A percentile compares a stretch with the other conserved stretches of the same genome.
Evolutionary conservation across 768 basidiomycete species (phyloP).

Genomic region (Boletus sensibilis): DNA sequence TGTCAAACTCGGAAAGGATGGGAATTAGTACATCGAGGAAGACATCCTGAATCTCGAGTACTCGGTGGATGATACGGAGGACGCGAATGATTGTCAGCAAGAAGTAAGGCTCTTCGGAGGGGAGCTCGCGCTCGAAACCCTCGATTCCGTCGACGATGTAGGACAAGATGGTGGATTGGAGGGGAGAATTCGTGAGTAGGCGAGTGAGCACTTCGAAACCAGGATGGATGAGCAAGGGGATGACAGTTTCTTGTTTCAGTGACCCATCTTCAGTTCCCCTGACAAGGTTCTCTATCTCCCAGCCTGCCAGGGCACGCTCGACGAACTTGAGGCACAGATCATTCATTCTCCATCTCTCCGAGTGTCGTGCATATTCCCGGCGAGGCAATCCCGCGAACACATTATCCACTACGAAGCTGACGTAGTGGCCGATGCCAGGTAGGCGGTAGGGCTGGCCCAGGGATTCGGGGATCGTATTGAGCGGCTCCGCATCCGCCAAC

Average conservation of each 20-base stretch:
- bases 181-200: slow-evolving; percentile 64
- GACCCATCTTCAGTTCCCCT: slow-evolving; percentile 52
- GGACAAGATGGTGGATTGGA: slow-evolving; percentile 72
- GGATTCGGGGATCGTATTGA: slow-evolving; percentile 76
- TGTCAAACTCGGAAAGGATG: slow-evolving; percentile 64
- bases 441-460: slow-evolving; percentile 79
- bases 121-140: slow-evolving; percentile 68
- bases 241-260: slow-evolving; percentile 50
- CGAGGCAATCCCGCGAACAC: slow-evolving; percentile 77
- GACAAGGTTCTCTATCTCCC: slow-evolving; percentile 74
- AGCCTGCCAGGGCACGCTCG: slow-evolving; percentile 79
- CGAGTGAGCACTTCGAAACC: slow-evolving; percentile 86
- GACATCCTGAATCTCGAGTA: slow-evolving; percentile 82
- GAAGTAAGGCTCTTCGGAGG: slow-evolving; percentile 70
- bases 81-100: slow-evolving; percentile 74
- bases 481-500: slow-evolving; percentile 54
- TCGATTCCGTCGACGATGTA: slow-evolving; percentile 81
- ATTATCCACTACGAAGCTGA: slow-evolving; percentile 85
- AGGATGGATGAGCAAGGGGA: slow-evolving; percentile 69
- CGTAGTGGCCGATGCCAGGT: slow-evolving; percentile 79
- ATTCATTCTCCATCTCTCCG: slow-evolving; percentile 84
- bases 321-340: slow-evolving; percentile 83
- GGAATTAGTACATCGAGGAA: slow-evolving; percentile 89
- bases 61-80: slow-evolving; percentile 76
- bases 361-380: slow-evolving; percentile 70